Conservation (phyloP, 75 land plant genomes). For the Pinus taeda region DNA sequence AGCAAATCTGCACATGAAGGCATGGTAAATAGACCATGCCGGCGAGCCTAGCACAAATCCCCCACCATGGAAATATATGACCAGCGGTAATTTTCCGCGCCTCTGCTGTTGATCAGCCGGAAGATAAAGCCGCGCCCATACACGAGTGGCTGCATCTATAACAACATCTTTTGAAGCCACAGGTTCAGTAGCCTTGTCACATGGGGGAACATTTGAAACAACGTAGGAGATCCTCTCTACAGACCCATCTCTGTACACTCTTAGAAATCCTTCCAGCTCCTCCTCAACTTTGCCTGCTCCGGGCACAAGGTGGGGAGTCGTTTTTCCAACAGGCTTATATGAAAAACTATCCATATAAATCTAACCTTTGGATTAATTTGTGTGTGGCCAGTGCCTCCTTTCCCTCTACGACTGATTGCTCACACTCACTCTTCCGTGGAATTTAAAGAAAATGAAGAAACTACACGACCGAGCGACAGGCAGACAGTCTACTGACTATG, state of each 20-base stretch:
- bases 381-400: too few relatives aligned
- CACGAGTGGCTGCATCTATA: slow-evolving; percentile 18
- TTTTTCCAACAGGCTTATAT: background rate
- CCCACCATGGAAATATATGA: slow-evolving; percentile 77
- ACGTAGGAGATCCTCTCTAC: slow-evolving; percentile 39
- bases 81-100: slow-evolving; percentile 24
- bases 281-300: slow-evolving; percentile 14
- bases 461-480: too few relatives aligned
- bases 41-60: slow-evolving; percentile 54
- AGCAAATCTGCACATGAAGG: slow-evolving; percentile 38
- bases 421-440: too few relatives aligned
- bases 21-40: slow-evolving; percentile 38
- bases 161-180: slow-evolving; percentile 22
- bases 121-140: slow-evolving; percentile 52
- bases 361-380: too few relatives aligned
- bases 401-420: too few relatives aligned
- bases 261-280: slow-evolving; percentile 47
- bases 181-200: slow-evolving; percentile 16
- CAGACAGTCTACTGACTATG: too few relatives aligned
- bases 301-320: too few relatives aligned
- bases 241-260: slow-evolving; percentile 39
- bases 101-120: slow-evolving; percentile 8
- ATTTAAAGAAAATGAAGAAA: too few relatives aligned
- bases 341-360: background rate
- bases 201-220: slow-evolving; percentile 23